A percentile compares a stretch with the other conserved stretches of the same genome.
phyloP scores from a whole-genome alignment of 805 yeast species.

The Saccharomycopsis lassenensis region DNA sequence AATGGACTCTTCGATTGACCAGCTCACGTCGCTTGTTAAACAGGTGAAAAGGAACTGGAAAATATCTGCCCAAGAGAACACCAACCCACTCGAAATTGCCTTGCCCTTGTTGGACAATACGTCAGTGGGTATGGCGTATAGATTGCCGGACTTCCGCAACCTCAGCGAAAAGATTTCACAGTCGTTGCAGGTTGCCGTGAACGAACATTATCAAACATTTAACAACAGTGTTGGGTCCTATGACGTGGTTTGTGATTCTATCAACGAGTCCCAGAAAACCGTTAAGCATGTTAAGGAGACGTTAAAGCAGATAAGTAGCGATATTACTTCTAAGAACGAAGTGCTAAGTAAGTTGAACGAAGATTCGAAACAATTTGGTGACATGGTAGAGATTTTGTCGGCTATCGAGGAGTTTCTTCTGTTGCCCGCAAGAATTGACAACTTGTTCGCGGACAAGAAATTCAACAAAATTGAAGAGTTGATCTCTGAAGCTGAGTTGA shows the following conservation, averaged over 20 bases:
- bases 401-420: slow-evolving; percentile 50
- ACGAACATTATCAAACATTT: slow-evolving; percentile 73
- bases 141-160: slow-evolving; percentile 52
- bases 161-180: slow-evolving; percentile 45
- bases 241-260: slow-evolving; percentile 52
- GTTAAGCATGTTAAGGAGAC: slow-evolving; percentile 37
- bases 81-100: slow-evolving; percentile 77
- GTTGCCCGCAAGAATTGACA: slow-evolving; percentile 56
- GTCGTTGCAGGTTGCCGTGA: slow-evolving; percentile 59
- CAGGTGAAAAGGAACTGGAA: slow-evolving; percentile 37
- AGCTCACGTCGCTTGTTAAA: slow-evolving; percentile 9
- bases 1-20: slow-evolving; percentile 15
- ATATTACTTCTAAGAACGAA: slow-evolving; percentile 43
- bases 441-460: slow-evolving; percentile 54
- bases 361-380: slow-evolving; percentile 49
- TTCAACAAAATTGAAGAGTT: slow-evolving; percentile 55
- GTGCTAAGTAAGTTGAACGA: slow-evolving; percentile 54
- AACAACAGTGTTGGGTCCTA: slow-evolving; percentile 80
- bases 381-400: slow-evolving; percentile 60
- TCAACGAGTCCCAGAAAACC: slow-evolving; percentile 55
- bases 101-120: slow-evolving; percentile 74
- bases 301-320: slow-evolving; percentile 37
- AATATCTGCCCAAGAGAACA: slow-evolving; percentile 36
- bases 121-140: slow-evolving; percentile 82
- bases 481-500: slow-evolving; percentile 32